Evolutionary conservation across 352 stramenopile genomes (phyloP).

Genomic region (Phytopythium boreale): DNA sequence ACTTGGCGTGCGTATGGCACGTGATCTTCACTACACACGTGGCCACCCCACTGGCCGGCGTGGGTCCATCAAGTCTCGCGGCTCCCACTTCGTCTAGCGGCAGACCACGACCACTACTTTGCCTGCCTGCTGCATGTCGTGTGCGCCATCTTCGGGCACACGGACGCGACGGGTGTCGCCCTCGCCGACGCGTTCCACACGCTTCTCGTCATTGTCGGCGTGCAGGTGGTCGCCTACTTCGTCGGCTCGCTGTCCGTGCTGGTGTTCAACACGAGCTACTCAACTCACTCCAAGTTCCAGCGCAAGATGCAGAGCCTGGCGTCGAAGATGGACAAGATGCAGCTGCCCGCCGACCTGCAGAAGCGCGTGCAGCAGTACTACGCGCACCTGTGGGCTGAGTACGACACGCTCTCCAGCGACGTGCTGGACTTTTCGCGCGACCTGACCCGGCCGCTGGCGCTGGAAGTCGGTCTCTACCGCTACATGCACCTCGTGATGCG

Average conservation of each 20-base stretch:
- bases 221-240: neutral
- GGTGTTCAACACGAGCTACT: neutral
- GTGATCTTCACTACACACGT: neutral
- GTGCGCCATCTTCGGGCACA: neutral
- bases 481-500: slow-evolving; percentile 11
- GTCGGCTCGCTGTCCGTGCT: neutral
- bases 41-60: accelerated
- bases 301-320: slow-evolving; percentile 26
- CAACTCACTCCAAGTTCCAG: slow-evolving; percentile 6
- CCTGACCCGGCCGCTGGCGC: slow-evolving; percentile 20
- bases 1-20: slow-evolving; percentile 6
- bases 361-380: slow-evolving; percentile 45
- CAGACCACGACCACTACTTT: neutral
- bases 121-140: neutral
- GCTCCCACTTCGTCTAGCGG: too few relatives aligned
- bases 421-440: slow-evolving; percentile 16
- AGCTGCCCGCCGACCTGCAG: slow-evolving; percentile 26
- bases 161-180: neutral
- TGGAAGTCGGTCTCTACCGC: slow-evolving; percentile 24
- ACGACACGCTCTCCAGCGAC: slow-evolving; percentile 23
- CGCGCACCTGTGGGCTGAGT: slow-evolving; percentile 33
- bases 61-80: neutral
- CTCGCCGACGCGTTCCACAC: neutral
- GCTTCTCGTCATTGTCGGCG: neutral
- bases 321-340: slow-evolving; percentile 27